Evolutionary conservation across 495 filamentous ascomycete genomes (phyloP), one percentile per base, ranked within the genome.

Genomic region (Patellaria atrata): DNA sequence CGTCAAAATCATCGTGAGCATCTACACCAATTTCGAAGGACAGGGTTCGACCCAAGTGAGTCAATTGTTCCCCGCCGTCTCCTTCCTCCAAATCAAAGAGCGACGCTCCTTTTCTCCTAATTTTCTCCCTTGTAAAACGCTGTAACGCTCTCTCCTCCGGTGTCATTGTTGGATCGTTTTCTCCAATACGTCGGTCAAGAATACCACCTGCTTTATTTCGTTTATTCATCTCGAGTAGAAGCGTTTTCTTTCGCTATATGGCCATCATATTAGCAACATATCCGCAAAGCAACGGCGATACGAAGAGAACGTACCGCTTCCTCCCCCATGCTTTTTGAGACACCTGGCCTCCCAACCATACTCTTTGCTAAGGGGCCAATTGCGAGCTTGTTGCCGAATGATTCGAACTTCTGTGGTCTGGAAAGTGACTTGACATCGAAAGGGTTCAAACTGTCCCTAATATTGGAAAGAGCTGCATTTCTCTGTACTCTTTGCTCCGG

Each of bases 381-480:
- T 44, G 64, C 61, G 5, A 68, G 62, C 12, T 59, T 62, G 38
- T 68, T 79, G 11, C 70, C 83, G 2, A 71, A 70, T 23, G 74
- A 65, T 24, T 83, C 74, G 44, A 87, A 86, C 50, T 93, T 94
- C 44, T 64, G 68, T 1, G 72, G 71, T 19, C 70, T 62, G 0
- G 70, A 59, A 16, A 73, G 68, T 8, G 69, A 67, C 56, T 89
- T 84, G 54, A 91, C 69, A 55, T 97, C 89, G 55, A 96, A 97
- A 2, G 89, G 89, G 58, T 94, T 96, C 71, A 94, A 94, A 44
- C 82, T 72, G 39, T 94, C 85, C 43, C 89, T 78, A 51, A 96
- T 94, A 31, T 68, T 69, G 48, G 80, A 68, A 33, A 97, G 63
- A 10, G 79, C 81, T 27, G 70, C 71, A 45, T 74, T 70, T 35